These are phyloP conservation scores for Termitomyces sp. DNA, from an alignment of 768 basidiomycete species.

Conservation along the genomic window DNA sequence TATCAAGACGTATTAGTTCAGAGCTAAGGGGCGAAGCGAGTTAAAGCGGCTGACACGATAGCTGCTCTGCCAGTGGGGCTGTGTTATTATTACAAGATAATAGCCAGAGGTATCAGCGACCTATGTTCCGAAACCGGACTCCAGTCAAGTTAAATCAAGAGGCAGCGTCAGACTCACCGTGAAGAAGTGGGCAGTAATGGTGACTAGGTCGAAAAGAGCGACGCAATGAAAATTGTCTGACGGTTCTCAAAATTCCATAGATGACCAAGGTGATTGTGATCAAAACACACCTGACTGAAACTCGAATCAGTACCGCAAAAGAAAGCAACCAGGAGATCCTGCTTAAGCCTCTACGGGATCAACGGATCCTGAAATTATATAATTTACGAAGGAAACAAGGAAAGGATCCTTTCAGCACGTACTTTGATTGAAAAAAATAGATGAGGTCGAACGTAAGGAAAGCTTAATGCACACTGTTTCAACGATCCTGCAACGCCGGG, in stretches of 20 bases:
- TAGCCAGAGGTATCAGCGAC: neutral
- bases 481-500: conserved; percentile 10
- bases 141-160: neutral
- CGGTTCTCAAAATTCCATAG: neutral
- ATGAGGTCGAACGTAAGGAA: neutral
- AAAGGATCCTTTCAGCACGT: neutral
- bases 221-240: no score
- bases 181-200: neutral
- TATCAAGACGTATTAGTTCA: neutral
- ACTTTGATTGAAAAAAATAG: conserved; percentile 7
- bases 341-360: conserved; percentile 5
- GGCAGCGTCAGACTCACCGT: neutral
- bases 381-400: neutral
- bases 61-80: no score
- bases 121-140: neutral
- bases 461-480: conserved; percentile 12
- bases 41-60: no score
- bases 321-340: neutral
- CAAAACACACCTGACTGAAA: neutral
- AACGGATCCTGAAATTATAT: neutral
- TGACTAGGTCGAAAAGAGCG: neutral
- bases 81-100: neutral
- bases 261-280: neutral
- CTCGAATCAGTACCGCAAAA: neutral
- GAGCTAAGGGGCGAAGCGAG: neutral